Percentiles rank a stretch among this genome's conserved stretches.
Evolutionary conservation across 441 rosid genomes (phyloP).

Genomic region (Melastoma candidum): DNA sequence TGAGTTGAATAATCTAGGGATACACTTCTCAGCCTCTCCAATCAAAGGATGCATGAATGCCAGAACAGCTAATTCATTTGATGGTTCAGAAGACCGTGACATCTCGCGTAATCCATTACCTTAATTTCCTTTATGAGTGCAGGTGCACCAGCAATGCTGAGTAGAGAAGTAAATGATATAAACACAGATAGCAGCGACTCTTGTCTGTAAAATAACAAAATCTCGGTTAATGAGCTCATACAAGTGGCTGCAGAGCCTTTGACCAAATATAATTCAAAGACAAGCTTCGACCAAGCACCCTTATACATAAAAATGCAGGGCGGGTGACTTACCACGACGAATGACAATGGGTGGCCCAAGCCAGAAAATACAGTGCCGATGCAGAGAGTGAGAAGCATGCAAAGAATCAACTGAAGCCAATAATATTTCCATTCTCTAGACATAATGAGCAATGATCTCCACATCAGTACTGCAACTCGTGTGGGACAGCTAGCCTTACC

Average conservation of each 20-base stretch:
- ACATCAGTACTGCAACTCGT: conserved; percentile 81
- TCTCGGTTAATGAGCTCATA: too few relatives aligned
- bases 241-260: not conserved
- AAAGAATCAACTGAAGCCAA: conserved; percentile 94
- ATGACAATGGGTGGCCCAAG: conserved; percentile 85
- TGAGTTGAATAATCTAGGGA: too few relatives aligned
- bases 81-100: too few relatives aligned
- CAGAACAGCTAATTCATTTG: too few relatives aligned
- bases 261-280: too few relatives aligned
- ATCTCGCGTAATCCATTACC: conserved; percentile 29
- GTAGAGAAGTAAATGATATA: conserved; percentile 81
- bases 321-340: conserved; percentile 65
- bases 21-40: too few relatives aligned
- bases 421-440: conserved; percentile 98
- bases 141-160: conserved; percentile 75
- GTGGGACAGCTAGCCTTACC: conserved; percentile 79
- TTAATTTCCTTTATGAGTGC: conserved; percentile 69
- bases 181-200: conserved; percentile 79
- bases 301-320: too few relatives aligned
- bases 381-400: conserved; percentile 69
- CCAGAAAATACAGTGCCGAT: conserved; percentile 88
- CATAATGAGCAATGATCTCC: conserved; percentile 95
- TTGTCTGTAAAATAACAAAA: conserved; percentile 42
- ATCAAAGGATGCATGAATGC: too few relatives aligned
- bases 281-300: too few relatives aligned